Evolutionary conservation across 768 basidiomycete genomes (phyloP).

Genomic region (Calocera cornea): DNA sequence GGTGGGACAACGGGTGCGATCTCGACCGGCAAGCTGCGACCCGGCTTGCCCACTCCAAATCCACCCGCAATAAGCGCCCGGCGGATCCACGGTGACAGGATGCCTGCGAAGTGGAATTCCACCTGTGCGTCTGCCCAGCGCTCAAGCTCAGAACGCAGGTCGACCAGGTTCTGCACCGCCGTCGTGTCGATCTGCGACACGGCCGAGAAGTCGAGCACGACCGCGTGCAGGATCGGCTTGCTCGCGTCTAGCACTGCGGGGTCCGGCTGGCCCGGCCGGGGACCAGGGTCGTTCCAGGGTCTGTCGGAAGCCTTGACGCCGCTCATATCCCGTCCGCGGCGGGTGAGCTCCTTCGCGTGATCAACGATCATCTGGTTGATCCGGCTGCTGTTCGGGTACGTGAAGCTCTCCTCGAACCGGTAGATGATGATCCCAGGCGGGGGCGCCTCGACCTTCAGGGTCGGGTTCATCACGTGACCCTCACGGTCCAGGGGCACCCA

Average conservation of each 20-base stretch:
- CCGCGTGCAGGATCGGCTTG: constrained; percentile 61
- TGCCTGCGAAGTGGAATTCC: constrained; percentile 89
- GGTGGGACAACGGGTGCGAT: constrained; percentile 62
- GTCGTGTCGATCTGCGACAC: constrained; percentile 90
- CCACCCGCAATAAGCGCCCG: constrained; percentile 80
- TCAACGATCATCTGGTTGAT: constrained; percentile 64
- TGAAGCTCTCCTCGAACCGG: constrained; percentile 78
- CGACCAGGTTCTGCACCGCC: constrained; percentile 78
- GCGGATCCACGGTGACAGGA: constrained; percentile 87
- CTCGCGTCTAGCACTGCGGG: constrained; percentile 32
- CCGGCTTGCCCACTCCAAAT: constrained; percentile 59
- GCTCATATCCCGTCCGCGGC: constrained; percentile 60
- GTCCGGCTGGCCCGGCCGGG: constrained; percentile 8
- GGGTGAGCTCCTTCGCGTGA: constrained; percentile 63
- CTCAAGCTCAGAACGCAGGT: constrained; percentile 77
- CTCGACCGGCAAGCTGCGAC: constrained; percentile 37
- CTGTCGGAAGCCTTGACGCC: constrained; percentile 55
- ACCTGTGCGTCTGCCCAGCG: constrained; percentile 66
- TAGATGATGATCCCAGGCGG: constrained; percentile 81
- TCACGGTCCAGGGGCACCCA: constrained; percentile 59
- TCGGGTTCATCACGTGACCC: constrained; percentile 43
- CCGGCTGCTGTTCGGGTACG: constrained; percentile 66
- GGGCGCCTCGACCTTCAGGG: constrained; percentile 61
- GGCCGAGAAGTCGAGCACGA: constrained; percentile 81
- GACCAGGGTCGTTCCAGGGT: constrained; percentile 56